These are phyloP conservation scores for Leccinum fuscescens DNA, from an alignment of 1,284 basidiomycete species.

Conservation along the genomic window DNA sequence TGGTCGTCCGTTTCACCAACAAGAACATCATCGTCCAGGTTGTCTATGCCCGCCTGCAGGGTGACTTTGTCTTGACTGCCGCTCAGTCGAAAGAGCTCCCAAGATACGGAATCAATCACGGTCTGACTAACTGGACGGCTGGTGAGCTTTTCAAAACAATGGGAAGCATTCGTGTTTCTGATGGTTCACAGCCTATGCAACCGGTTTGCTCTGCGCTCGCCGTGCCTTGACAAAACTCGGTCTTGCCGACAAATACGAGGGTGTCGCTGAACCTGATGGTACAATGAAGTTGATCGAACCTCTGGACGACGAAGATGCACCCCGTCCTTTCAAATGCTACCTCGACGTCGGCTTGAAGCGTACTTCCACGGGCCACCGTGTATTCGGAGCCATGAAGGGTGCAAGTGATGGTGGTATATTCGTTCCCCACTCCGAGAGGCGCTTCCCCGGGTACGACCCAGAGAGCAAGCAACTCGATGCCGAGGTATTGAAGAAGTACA, in stretches of 20 bases:
- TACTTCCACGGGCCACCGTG: constrained; percentile 96
- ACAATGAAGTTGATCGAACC: constrained; percentile 80
- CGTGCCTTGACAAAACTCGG: constrained; percentile 95
- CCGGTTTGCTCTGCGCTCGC: constrained; percentile 93
- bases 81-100: constrained; percentile 92
- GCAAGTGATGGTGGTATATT: constrained; percentile 98
- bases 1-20: constrained; percentile 98
- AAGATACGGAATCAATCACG: constrained; percentile 96
- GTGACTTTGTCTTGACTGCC: constrained; percentile 89
- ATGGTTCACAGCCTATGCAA: constrained; percentile 79
- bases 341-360: constrained; percentile 98
- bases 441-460: constrained; percentile 97
- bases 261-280: constrained; percentile 91
- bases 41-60: constrained; percentile 95
- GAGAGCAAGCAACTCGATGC: constrained; percentile 94
- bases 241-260: constrained; percentile 98
- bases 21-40: constrained; percentile 91
- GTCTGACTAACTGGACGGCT: constrained; percentile 98
- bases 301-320: constrained; percentile 89
- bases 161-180: background rate
- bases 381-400: constrained; percentile 99
- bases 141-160: constrained; percentile 42
- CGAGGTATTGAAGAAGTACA: constrained; percentile 96
- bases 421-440: constrained; percentile 97
- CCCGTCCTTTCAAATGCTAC: constrained; percentile 98